phyloP scores from a whole-genome alignment of 176 grass and related monocot species.

The Zea luxurians region DNA sequence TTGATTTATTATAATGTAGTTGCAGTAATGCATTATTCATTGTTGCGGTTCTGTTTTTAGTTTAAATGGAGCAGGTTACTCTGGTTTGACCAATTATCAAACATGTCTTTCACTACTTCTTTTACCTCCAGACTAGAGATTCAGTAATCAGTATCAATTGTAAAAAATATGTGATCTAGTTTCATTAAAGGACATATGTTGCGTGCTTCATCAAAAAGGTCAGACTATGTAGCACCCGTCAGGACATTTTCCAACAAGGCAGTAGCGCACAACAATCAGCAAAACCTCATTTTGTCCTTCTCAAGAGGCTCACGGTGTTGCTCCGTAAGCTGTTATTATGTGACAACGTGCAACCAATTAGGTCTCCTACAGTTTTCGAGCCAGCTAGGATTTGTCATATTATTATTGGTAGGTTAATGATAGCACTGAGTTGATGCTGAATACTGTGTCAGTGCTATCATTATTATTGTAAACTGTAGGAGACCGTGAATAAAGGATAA shows the following conservation, averaged over 20 bases:
- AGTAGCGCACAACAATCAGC: background rate
- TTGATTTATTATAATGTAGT: background rate
- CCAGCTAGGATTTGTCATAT: too few species aligned
- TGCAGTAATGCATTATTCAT: background rate
- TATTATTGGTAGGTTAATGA: too few species aligned
- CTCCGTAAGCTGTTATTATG: too few species aligned
- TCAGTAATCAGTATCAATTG: background rate
- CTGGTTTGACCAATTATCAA: background rate
- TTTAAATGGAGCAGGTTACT: background rate
- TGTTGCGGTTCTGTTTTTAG: background rate
- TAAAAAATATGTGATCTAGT: background rate
- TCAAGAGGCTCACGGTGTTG: too few species aligned
- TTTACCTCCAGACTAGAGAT: background rate
- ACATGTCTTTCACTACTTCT: background rate
- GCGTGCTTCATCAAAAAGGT: background rate
- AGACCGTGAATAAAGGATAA: too few species aligned
- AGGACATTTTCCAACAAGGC: slow-evolving; percentile 1
- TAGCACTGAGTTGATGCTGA: too few species aligned
- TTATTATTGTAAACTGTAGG: too few species aligned
- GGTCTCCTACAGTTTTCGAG: too few species aligned
- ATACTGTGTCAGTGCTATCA: too few species aligned
- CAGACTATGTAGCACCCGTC: background rate
- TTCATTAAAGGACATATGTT: background rate
- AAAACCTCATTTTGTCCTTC: too few species aligned
- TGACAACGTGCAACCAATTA: too few species aligned